Evolutionary conservation across 2,329 filamentous ascomycete species (phyloP).

Genomic region (Fusarium redolens): DNA sequence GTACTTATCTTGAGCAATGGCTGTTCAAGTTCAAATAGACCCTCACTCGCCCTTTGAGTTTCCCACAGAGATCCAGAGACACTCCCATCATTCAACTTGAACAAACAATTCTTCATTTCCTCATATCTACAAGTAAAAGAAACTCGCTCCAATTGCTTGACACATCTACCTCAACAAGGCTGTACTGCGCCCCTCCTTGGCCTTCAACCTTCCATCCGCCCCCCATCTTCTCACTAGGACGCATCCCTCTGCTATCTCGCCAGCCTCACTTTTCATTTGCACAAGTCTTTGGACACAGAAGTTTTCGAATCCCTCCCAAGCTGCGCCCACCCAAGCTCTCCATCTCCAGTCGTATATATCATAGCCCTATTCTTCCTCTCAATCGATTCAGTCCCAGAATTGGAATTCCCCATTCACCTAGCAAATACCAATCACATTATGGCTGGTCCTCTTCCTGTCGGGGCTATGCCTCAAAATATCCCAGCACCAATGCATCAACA

Average conservation of each 20-base stretch:
- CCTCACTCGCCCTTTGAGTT: constrained; percentile 4
- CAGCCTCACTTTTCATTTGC: constrained; percentile 35
- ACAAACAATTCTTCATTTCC: background rate
- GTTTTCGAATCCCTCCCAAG: background rate
- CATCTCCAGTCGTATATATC: constrained; percentile 29
- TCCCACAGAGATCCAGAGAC: constrained; percentile 1
- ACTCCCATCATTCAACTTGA: background rate
- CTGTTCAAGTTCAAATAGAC: constrained; percentile 30
- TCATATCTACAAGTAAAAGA: constrained; percentile 1
- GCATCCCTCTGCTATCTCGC: constrained; percentile 28
- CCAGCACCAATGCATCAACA: constrained; percentile 16
- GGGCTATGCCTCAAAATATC: constrained; percentile 18
- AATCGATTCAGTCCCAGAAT: background rate
- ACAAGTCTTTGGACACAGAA: background rate
- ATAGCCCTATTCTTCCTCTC: constrained; percentile 18
- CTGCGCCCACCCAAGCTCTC: background rate
- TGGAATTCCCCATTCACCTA: constrained; percentile 4
- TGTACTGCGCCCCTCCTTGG: constrained; percentile 11
- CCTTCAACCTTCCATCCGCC: constrained; percentile 22
- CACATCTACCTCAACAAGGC: constrained; percentile 7
- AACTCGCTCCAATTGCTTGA: background rate
- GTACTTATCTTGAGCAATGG: background rate
- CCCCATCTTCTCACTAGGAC: constrained; percentile 29
- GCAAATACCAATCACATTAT: constrained; percentile 20
- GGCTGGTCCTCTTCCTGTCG: constrained; percentile 7